These are phyloP conservation scores for Gentiana dahurica DNA, from an alignment of 257 asterid species.

Conservation along the genomic window DNA sequence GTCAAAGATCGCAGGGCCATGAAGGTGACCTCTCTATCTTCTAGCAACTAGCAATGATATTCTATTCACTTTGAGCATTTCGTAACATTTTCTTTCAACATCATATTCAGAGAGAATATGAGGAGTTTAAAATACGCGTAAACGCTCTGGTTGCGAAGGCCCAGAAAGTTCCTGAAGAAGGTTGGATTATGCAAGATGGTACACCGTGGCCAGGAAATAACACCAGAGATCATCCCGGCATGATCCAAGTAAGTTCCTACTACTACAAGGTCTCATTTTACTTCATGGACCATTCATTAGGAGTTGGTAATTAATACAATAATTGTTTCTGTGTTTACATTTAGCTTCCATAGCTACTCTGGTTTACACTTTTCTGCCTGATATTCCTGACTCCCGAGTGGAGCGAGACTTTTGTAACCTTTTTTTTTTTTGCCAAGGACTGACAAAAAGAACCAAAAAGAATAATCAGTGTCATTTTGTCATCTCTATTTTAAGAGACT, in stretches of 20 bases:
- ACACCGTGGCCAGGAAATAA: constrained; percentile 99
- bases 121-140: constrained; percentile 81
- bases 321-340: neutral
- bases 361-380: neutral
- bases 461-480: no score
- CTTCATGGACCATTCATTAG: neutral
- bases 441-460: no score
- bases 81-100: constrained; percentile 18
- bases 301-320: neutral
- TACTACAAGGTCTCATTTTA: neutral
- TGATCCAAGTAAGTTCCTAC: constrained; percentile 69
- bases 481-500: no score
- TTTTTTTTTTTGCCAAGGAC: no score
- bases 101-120: constrained; percentile 75
- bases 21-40: constrained; percentile 47
- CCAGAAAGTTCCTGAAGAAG: constrained; percentile 89
- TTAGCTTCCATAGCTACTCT: neutral
- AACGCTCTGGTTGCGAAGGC: constrained; percentile 87
- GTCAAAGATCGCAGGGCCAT: constrained; percentile 96
- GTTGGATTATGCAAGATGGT: constrained; percentile 98
- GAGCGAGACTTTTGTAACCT: neutral
- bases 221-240: constrained; percentile 96
- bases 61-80: constrained; percentile 13
- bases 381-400: neutral
- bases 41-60: neutral